Evolutionary conservation across 441 rosid species (phyloP).

Genomic region (Gossypium schwendimanii): DNA sequence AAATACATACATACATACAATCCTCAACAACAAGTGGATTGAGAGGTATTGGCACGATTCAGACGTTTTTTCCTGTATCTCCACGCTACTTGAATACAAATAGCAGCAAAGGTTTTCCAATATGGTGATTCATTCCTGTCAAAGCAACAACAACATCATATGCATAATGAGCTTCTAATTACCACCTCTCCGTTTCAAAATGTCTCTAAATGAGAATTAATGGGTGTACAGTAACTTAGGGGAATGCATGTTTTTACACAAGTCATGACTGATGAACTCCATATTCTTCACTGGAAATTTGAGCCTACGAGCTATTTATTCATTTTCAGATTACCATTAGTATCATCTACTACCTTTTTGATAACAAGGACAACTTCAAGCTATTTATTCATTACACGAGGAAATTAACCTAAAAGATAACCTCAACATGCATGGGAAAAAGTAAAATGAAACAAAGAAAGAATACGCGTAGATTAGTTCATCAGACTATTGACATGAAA

Average conservation of each 20-base stretch:
- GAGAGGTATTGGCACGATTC: conserved; percentile 22
- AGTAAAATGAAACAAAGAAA: not conserved
- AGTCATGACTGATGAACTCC: not conserved
- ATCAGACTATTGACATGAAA: not conserved
- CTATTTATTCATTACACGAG: not conserved
- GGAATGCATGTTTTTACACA: conserved; percentile 4
- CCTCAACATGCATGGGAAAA: not conserved
- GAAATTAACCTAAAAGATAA: not conserved
- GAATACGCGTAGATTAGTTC: not conserved
- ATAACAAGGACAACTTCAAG: not conserved
- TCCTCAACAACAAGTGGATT: conserved; percentile 8
- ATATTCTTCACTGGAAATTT: not conserved
- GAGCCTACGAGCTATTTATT: not conserved
- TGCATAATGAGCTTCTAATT: not conserved
- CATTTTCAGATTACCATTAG: not conserved
- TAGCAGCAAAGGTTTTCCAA: conserved; percentile 67
- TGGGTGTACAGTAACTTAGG: not conserved
- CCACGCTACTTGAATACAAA: conserved; percentile 73
- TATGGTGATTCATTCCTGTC: conserved; percentile 67
- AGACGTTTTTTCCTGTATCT: conserved; percentile 53
- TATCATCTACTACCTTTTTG: not conserved
- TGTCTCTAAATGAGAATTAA: not conserved
- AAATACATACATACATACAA: not conserved
- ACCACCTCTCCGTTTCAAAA: not conserved
- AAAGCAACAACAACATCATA: not conserved